Evolutionary conservation across 2,329 filamentous ascomycete genomes (phyloP).

Genomic region (Hortaea werneckii): DNA sequence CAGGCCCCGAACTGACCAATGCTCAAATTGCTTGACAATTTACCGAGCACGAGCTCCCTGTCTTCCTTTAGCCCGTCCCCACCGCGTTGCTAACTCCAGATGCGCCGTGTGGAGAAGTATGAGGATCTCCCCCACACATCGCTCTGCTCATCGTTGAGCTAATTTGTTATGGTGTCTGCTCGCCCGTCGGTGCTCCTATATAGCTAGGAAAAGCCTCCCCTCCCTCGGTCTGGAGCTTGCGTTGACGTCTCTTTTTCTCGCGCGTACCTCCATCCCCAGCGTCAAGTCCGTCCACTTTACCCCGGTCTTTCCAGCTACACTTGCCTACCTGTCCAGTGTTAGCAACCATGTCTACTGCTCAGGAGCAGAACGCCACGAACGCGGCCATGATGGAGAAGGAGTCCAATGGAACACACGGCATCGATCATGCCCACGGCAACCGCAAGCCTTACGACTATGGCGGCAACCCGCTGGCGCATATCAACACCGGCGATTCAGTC

Average conservation of each 20-base stretch:
- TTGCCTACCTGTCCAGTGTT: not conserved
- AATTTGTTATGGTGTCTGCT: not conserved
- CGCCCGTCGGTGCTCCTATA: not conserved
- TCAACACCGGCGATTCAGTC: conserved; percentile 39
- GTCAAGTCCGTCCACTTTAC: no score
- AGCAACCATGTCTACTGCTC: conserved; percentile 31
- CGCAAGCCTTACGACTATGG: conserved; percentile 40
- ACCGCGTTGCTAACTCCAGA: not conserved
- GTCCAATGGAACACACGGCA: conserved; percentile 15
- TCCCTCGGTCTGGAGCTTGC: not conserved
- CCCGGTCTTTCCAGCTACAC: no score
- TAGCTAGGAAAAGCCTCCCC: not conserved
- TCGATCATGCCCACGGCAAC: conserved; percentile 29
- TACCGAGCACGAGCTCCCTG: not conserved
- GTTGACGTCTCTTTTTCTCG: not conserved
- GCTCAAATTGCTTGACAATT: conserved; percentile 1
- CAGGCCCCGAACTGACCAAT: not conserved
- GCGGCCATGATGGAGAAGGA: conserved; percentile 6
- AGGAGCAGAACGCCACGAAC: conserved; percentile 27
- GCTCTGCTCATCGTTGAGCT: not conserved
- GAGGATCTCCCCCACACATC: not conserved
- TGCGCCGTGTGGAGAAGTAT: not conserved
- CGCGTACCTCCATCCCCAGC: not conserved
- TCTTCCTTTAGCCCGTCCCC: conserved; percentile 1
- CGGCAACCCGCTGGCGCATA: conserved; percentile 43